Percentiles rank a stretch among this genome's conserved stretches.
phyloP scores from a whole-genome alignment of 1,284 basidiomycete genomes.

The Pseudozyma sp. region DNA sequence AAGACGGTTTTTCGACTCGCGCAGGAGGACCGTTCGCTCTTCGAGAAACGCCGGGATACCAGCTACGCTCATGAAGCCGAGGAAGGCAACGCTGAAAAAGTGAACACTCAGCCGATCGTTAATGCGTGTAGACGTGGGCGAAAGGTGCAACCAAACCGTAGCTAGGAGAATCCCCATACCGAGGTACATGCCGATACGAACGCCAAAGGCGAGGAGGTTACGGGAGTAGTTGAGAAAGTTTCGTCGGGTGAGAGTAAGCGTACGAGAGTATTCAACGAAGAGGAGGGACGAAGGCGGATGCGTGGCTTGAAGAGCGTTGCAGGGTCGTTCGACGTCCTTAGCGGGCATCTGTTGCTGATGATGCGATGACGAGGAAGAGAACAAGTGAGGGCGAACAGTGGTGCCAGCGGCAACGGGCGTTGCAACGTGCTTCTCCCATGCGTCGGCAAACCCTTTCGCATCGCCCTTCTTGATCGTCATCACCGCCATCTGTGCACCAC shows the following conservation, averaged over 20 bases:
- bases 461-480: conserved; percentile 17
- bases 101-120: conserved; percentile 66
- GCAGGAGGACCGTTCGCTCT: conserved; percentile 69
- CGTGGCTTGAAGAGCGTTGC: background rate
- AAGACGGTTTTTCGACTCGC: conserved; percentile 69
- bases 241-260: conserved; percentile 28
- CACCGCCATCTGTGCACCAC: background rate
- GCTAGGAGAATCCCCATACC: conserved; percentile 70
- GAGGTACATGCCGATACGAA: conserved; percentile 75
- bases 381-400: background rate
- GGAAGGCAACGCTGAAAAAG: conserved; percentile 73
- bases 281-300: background rate
- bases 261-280: conserved; percentile 7
- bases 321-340: background rate
- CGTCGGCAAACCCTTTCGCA: conserved; percentile 21
- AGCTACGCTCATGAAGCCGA: conserved; percentile 73
- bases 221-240: conserved; percentile 58
- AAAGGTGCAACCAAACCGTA: conserved; percentile 75
- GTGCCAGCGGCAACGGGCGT: background rate
- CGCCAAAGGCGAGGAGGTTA: conserved; percentile 76
- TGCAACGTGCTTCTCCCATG: conserved; percentile 6
- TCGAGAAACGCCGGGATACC: conserved; percentile 70
- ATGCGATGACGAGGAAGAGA: background rate
- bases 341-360: background rate
- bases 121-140: conserved; percentile 67